Percentiles rank a stretch among this genome's conserved stretches.
Conservation (phyloP, 2,329 filamentous ascomycete species). For the Pezicula rhizophila region DNA sequence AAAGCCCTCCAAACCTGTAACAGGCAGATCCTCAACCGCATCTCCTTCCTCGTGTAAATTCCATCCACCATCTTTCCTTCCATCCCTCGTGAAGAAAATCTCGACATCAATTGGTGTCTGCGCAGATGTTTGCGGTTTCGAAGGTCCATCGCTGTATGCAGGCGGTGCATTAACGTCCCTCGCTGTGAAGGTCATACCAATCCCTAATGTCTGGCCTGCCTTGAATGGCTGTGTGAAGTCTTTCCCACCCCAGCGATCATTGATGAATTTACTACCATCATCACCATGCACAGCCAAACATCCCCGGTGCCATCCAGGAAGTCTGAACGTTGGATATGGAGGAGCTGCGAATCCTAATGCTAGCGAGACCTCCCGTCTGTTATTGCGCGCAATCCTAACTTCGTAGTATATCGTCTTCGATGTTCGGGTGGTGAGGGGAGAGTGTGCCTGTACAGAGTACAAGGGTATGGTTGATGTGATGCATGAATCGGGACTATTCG, state of each 20-base stretch:
- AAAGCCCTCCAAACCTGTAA: conserved; percentile 62
- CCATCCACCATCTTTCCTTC: conserved; percentile 55
- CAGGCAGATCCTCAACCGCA: conserved; percentile 51
- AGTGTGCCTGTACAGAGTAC: conserved; percentile 56
- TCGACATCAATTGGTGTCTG: conserved; percentile 39
- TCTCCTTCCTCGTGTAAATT: conserved; percentile 71
- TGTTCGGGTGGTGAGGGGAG: conserved; percentile 40
- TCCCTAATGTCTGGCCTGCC: conserved; percentile 60
- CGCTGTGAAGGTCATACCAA: conserved; percentile 59
- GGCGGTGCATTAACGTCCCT: conserved; percentile 22
- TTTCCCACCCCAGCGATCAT: conserved; percentile 67
- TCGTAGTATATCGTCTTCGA: conserved; percentile 67
- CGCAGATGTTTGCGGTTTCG: conserved; percentile 11
- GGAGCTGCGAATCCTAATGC: conserved; percentile 66
- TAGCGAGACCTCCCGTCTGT: conserved; percentile 39
- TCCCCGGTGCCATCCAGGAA: conserved; percentile 76
- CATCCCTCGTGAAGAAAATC: conserved; percentile 67
- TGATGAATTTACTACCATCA: conserved; percentile 70
- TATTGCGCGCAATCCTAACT: conserved; percentile 46
- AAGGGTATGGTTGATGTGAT: conserved; percentile 64
- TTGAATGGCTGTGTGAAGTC: conserved; percentile 60
- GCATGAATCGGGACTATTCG: conserved; percentile 51
- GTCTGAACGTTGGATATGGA: conserved; percentile 70
- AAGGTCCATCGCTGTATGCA: conserved; percentile 21
- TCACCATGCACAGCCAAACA: conserved; percentile 73